Evolutionary conservation across 2,329 filamentous ascomycete genomes (phyloP).

Genomic region (Tolypocladium album): DNA sequence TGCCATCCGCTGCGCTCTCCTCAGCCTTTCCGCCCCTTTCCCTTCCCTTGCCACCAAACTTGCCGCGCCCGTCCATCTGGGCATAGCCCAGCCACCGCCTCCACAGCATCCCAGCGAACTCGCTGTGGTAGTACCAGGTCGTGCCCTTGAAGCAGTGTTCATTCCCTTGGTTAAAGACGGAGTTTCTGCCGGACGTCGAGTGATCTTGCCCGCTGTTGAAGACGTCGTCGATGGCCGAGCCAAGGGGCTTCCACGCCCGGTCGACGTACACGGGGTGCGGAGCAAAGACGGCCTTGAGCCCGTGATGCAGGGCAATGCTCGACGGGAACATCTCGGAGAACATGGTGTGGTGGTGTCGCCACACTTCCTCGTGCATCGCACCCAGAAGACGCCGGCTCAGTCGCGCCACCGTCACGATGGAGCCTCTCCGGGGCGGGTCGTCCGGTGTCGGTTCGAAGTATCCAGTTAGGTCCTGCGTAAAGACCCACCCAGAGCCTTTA

Average conservation of each 20-base stretch:
- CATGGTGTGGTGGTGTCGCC: constrained; percentile 56
- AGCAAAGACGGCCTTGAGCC: constrained; percentile 67
- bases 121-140: constrained; percentile 76
- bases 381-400: constrained; percentile 54
- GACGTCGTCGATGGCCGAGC: constrained; percentile 54
- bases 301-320: constrained; percentile 60
- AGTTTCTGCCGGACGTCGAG: constrained; percentile 52
- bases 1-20: constrained; percentile 31
- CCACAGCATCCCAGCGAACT: constrained; percentile 70
- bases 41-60: constrained; percentile 33
- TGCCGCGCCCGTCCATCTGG: constrained; percentile 38
- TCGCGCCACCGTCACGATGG: constrained; percentile 62
- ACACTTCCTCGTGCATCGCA: constrained; percentile 68
- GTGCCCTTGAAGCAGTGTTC: constrained; percentile 78
- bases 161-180: constrained; percentile 55
- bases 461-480: constrained; percentile 58
- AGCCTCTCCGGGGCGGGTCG: constrained; percentile 50
- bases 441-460: constrained; percentile 41
- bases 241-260: constrained; percentile 58
- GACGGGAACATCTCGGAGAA: constrained; percentile 74
- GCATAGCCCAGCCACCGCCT: constrained; percentile 61
- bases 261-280: constrained; percentile 77
- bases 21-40: constrained; percentile 41
- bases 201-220: constrained; percentile 70
- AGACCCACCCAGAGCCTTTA: constrained; percentile 61